Evolutionary conservation across 208 protist genomes (phyloP), one percentile per base, ranked within the genome.

Genomic region (Pavlovales sp.): DNA sequence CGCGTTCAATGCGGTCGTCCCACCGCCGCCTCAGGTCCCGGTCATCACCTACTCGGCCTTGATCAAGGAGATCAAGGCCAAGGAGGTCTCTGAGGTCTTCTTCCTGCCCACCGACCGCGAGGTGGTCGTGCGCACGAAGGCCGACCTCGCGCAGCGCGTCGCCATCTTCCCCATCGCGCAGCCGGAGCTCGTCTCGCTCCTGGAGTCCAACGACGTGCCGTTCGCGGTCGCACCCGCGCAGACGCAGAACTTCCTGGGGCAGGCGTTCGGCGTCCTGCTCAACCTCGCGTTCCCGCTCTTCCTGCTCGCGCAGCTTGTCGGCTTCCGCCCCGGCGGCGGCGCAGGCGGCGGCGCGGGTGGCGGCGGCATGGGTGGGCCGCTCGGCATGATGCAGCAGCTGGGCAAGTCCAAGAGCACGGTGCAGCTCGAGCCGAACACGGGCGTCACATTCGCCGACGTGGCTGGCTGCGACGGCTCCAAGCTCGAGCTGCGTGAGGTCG

Each of bases 381-480:
- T 34, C 40, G 71, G 32, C 0, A 79, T 79, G 75, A 79, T 28
- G 34, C 32, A n/a, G 2, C 22, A 71, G 14, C 40, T 88, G 7
- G 85, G 85, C 34, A 88, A 76, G 75, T 84, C 86, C 11, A 83
- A 82, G 57, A 82, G 85, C 34, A 89, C 89, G 79, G 79, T 89
- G 28, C 90, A 91, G 90, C 89, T 91, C 84, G 83, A 91, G 90
- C 90, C 90, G 36, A 34, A 89, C 40, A 91, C 90, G 7, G 90
- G 90, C 81, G 90, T 91, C 32, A 91, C 84, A 37, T 91, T 91
- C 71, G 57, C 78, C 37, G 90, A 91, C 44, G 90, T 91, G 26
- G 90, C 86, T n/a, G 90, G 90, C 28, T 88, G 86, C 86, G 86
- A 88, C 46, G 26, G 1, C n/a, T 87, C 83, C 39, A 87, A 87